These are phyloP conservation scores for Stephania yunnanensis DNA, from an alignment of 164 flowering plant genomes.

Conservation along the genomic window DNA sequence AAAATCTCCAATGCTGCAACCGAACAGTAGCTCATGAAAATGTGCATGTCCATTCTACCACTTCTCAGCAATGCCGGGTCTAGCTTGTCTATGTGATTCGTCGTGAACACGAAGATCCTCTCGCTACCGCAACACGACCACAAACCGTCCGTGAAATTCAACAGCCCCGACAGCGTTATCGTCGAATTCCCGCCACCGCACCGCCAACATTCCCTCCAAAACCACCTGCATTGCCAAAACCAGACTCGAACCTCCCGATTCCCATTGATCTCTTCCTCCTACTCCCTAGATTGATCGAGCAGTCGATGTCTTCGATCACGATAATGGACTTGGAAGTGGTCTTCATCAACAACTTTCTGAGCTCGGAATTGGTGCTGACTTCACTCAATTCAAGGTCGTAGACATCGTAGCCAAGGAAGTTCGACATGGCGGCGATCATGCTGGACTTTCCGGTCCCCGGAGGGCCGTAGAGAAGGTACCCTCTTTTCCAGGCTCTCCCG, in stretches of 20 bases:
- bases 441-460: conserved; percentile 87
- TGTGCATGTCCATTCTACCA: conserved; percentile 91
- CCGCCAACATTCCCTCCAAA: conserved; percentile 8
- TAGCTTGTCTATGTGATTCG: conserved; percentile 84
- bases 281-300: conserved; percentile 52
- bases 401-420: conserved; percentile 59
- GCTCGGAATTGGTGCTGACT: conserved; percentile 64
- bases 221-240: not conserved
- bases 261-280: conserved; percentile 22
- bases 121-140: conserved; percentile 96
- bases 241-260: conserved; percentile 22
- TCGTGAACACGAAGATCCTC: conserved; percentile 85
- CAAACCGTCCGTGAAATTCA: conserved; percentile 86
- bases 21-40: conserved; percentile 64
- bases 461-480: conserved; percentile 70
- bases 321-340: conserved; percentile 73
- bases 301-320: conserved; percentile 85
- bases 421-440: conserved; percentile 90
- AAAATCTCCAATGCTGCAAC: conserved; percentile 57
- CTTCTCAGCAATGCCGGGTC: conserved; percentile 82
- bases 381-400: conserved; percentile 77
- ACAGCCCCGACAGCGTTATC: conserved; percentile 70
- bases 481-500: conserved; percentile 82
- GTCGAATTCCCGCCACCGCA: conserved; percentile 35
- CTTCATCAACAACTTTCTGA: conserved; percentile 65